phyloP scores from a whole-genome alignment of 345 rosid genomes.

The Populus simonii region DNA sequence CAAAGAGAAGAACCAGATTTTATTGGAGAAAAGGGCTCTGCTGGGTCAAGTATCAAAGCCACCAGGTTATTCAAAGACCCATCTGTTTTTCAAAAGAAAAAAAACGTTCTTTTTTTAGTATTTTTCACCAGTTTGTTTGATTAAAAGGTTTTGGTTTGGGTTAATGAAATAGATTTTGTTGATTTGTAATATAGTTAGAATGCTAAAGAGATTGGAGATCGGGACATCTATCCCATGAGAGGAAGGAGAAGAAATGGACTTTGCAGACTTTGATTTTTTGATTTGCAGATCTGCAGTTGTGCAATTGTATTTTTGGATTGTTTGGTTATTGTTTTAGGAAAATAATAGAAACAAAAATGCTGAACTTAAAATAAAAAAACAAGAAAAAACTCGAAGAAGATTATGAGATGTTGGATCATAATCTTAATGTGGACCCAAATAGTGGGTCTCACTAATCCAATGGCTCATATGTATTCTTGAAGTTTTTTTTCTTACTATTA shows the following conservation, averaged over 20 bases:
- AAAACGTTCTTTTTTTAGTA: not conserved
- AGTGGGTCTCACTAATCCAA: not conserved
- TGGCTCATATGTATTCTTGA: not conserved
- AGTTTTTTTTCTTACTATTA: too few species aligned
- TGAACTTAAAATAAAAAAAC: not conserved
- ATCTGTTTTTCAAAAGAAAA: too few species aligned
- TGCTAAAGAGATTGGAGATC: not conserved
- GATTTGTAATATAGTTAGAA: not conserved
- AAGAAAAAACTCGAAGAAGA: too few species aligned
- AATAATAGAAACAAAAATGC: not conserved
- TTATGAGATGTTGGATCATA: too few species aligned
- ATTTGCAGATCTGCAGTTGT: not conserved
- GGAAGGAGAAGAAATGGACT: not conserved
- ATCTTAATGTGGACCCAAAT: not conserved
- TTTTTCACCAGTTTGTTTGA: not conserved
- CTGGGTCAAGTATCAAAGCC: not conserved
- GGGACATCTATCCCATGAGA: not conserved
- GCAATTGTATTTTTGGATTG: not conserved
- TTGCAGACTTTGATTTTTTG: not conserved
- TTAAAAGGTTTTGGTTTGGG: not conserved
- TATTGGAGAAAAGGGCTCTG: not conserved
- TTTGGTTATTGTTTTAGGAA: too few species aligned
- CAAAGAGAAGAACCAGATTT: not conserved
- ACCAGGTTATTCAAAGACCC: not conserved
- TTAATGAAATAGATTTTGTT: not conserved